These are phyloP conservation scores for Shiraia sp. DNA, from an alignment of 2,329 filamentous ascomycete species.

Conservation along the genomic window DNA sequence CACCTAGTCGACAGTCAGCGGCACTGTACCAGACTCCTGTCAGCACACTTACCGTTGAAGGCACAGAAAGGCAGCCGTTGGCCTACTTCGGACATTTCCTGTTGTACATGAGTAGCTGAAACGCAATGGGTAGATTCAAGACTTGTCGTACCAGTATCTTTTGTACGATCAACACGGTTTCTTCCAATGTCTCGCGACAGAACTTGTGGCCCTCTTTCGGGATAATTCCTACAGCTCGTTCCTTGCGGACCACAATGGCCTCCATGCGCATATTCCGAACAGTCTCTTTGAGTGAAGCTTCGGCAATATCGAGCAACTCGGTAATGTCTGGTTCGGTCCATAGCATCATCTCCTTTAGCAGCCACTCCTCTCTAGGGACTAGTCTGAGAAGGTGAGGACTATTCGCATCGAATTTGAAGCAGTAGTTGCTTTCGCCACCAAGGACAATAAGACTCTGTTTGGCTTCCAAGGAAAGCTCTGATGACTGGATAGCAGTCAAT, in stretches of 20 bases:
- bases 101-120: slow-evolving; percentile 11
- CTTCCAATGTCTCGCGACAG: slow-evolving; percentile 86
- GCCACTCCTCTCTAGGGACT: slow-evolving; percentile 68
- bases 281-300: slow-evolving; percentile 80
- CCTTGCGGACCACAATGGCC: slow-evolving; percentile 82
- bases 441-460: slow-evolving; percentile 86
- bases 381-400: slow-evolving; percentile 70
- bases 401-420: slow-evolving; percentile 75
- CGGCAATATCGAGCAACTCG: slow-evolving; percentile 84
- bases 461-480: slow-evolving; percentile 65
- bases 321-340: slow-evolving; percentile 80
- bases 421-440: slow-evolving; percentile 94
- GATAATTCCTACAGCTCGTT: slow-evolving; percentile 64
- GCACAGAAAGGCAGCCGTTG: slow-evolving; percentile 84
- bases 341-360: slow-evolving; percentile 74
- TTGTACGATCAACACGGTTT: slow-evolving; percentile 92
- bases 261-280: slow-evolving; percentile 78
- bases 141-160: slow-evolving; percentile 69
- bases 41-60: slow-evolving; percentile 72
- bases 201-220: slow-evolving; percentile 67
- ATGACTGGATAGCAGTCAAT: slow-evolving; percentile 74
- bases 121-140: neutral
- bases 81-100: slow-evolving; percentile 74
- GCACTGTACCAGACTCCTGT: neutral
- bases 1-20: slow-evolving; percentile 56